These are phyloP conservation scores for Citrus hindsii DNA, from an alignment of 345 rosid species.

Conservation along the genomic window DNA sequence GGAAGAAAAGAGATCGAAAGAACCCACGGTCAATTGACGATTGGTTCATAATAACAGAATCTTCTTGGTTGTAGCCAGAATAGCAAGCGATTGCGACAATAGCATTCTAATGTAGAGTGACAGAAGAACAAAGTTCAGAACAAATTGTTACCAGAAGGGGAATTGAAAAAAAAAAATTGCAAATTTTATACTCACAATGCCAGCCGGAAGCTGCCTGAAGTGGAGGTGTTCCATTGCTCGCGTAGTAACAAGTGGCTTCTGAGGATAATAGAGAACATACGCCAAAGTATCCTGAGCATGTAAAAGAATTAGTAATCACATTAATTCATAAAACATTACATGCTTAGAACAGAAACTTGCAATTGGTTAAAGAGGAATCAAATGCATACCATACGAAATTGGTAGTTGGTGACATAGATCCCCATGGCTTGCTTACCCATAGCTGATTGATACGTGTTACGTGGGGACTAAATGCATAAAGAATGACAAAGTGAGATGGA, in stretches of 20 bases:
- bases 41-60: constrained; percentile 98
- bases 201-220: constrained; percentile 99
- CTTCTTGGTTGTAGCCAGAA: constrained; percentile 99
- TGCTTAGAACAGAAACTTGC: background rate
- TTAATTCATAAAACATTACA: background rate
- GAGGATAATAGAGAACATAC: constrained; percentile 96
- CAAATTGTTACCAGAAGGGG: background rate
- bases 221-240: constrained; percentile 99
- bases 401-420: constrained; percentile 95
- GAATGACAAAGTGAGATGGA: constrained; percentile 7
- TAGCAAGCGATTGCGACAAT: constrained; percentile 96
- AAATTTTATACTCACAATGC: constrained; percentile 60
- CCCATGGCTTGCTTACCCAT: constrained; percentile 99
- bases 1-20: constrained; percentile 91
- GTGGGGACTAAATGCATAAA: constrained; percentile 68
- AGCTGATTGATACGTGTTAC: constrained; percentile 98
- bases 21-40: constrained; percentile 97
- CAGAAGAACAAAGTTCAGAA: background rate
- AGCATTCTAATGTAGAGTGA: constrained; percentile 63
- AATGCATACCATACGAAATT: constrained; percentile 79
- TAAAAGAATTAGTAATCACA: background rate
- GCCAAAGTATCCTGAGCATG: constrained; percentile 84
- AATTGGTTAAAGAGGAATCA: background rate
- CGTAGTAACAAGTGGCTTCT: constrained; percentile 97
- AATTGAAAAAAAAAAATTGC: background rate